Conservation (phyloP, 768 basidiomycete genomes). For the Tulasnella sp. region DNA sequence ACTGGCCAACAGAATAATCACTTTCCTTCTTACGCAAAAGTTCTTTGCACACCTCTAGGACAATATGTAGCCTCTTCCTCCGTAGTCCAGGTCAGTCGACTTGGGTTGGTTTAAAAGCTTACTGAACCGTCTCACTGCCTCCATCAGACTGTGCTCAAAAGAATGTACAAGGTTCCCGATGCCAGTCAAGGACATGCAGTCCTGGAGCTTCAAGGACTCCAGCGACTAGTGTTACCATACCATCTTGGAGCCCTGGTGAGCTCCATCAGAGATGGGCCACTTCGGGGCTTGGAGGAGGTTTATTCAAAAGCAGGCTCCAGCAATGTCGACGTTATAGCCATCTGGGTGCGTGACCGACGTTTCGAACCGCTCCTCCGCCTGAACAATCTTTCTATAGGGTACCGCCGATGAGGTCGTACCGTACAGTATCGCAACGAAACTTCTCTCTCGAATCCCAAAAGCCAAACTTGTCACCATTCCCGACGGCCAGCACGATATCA, state of each 20-base stretch:
- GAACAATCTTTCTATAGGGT: slow-evolving; percentile 17
- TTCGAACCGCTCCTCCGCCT: neutral
- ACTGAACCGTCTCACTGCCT: neutral
- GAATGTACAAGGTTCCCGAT: neutral
- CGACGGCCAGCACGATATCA: slow-evolving; percentile 21
- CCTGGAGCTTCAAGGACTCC: slow-evolving; percentile 3
- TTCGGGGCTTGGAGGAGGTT: slow-evolving; percentile 22
- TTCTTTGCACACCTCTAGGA: slow-evolving; percentile 1
- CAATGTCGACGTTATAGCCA: slow-evolving; percentile 12
- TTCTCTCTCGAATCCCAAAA: slow-evolving; percentile 16
- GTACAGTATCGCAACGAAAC: slow-evolving; percentile 11
- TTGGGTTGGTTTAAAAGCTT: neutral
- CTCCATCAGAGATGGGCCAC: slow-evolving; percentile 22
- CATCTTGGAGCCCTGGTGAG: slow-evolving; percentile 18
- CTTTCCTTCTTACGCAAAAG: neutral
- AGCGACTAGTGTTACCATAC: slow-evolving; percentile 16
- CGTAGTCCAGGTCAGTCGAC: neutral
- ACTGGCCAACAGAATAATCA: neutral
- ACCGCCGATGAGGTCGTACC: slow-evolving; percentile 20
- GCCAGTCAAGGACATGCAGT: neutral
- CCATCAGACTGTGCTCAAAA: neutral
- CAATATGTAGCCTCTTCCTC: neutral
- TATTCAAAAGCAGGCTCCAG: slow-evolving; percentile 20
- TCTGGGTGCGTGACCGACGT: slow-evolving; percentile 6
- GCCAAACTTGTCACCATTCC: slow-evolving; percentile 20